A percentile compares a stretch with the other conserved stretches of the same genome.
phyloP scores from a whole-genome alignment of 345 rosid genomes.

The Gossypium rotundifolium region DNA sequence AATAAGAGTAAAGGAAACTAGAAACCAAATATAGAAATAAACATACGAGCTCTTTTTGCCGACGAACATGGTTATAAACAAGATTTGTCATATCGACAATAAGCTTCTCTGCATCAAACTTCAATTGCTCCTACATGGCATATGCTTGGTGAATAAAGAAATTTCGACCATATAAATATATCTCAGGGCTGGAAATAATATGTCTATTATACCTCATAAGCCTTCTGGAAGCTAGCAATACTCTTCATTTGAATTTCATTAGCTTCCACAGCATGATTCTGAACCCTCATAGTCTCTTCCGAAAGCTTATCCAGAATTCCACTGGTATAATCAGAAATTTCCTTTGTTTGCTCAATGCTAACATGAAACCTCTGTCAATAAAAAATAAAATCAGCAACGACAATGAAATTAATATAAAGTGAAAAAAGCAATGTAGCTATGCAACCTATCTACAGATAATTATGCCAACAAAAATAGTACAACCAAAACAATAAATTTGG shows the following conservation, averaged over 20 bases:
- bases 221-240: constrained; percentile 72
- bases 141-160: constrained; percentile 15
- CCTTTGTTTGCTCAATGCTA: constrained; percentile 55
- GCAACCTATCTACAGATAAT: neutral
- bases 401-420: neutral
- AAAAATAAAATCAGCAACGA: constrained; percentile 4
- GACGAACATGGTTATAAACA: constrained; percentile 61
- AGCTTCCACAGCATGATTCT: constrained; percentile 47
- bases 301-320: constrained; percentile 57
- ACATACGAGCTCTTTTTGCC: constrained; percentile 76
- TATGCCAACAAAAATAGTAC: neutral
- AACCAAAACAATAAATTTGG: neutral
- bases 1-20: constrained; percentile 1
- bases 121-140: constrained; percentile 70
- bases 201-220: constrained; percentile 47
- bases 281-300: constrained; percentile 54
- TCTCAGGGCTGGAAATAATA: neutral
- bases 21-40: neutral
- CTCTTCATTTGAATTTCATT: constrained; percentile 67
- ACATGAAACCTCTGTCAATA: constrained; percentile 53
- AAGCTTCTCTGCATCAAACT: constrained; percentile 75
- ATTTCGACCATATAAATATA: neutral
- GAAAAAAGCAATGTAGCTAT: neutral
- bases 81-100: constrained; percentile 70
- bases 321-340: constrained; percentile 56